phyloP scores from a whole-genome alignment of 2,329 filamentous ascomycete species.

The Claviceps pazoutovae region DNA sequence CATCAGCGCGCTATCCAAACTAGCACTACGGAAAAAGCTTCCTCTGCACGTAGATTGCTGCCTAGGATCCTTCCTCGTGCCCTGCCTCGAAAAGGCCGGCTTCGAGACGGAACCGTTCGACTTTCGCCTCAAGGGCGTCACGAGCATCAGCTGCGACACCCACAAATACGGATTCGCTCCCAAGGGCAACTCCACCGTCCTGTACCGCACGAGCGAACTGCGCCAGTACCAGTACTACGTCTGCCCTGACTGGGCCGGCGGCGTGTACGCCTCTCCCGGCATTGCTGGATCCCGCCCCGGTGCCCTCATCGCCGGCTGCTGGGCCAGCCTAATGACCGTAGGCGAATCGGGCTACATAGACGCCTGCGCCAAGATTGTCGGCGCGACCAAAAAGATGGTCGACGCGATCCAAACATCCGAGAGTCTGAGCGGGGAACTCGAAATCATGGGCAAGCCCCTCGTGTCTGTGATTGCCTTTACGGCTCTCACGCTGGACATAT shows the following conservation, averaged over 20 bases:
- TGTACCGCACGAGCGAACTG: slow-evolving; percentile 71
- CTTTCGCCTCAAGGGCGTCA: slow-evolving; percentile 87
- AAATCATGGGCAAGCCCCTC: slow-evolving; percentile 69
- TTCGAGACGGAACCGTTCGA: slow-evolving; percentile 84
- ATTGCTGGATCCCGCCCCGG: slow-evolving; percentile 87
- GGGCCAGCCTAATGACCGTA: slow-evolving; percentile 79
- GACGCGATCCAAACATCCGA: slow-evolving; percentile 58
- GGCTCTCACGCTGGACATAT: slow-evolving; percentile 74
- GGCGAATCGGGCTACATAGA: slow-evolving; percentile 82
- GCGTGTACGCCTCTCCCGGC: slow-evolving; percentile 86
- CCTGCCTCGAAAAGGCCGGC: slow-evolving; percentile 83
- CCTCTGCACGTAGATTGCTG: slow-evolving; percentile 97
- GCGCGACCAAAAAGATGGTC: slow-evolving; percentile 69
- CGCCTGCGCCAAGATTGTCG: slow-evolving; percentile 77
- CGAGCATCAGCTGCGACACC: slow-evolving; percentile 89
- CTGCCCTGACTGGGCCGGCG: slow-evolving; percentile 85
- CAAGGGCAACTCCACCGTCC: slow-evolving; percentile 86
- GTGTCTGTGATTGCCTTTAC: slow-evolving; percentile 85
- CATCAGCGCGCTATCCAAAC: slow-evolving; percentile 68
- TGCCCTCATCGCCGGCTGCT: slow-evolving; percentile 88
- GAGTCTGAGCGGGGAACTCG: slow-evolving; percentile 55
- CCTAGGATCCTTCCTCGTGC: slow-evolving; percentile 86
- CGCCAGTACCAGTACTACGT: slow-evolving; percentile 94
- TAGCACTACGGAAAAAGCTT: slow-evolving; percentile 66
- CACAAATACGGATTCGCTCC: slow-evolving; percentile 99